Evolutionary conservation across 176 grass and related monocot species (phyloP), one percentile per base, ranked within the genome.

Genomic region (Oropetium thomaeum): DNA sequence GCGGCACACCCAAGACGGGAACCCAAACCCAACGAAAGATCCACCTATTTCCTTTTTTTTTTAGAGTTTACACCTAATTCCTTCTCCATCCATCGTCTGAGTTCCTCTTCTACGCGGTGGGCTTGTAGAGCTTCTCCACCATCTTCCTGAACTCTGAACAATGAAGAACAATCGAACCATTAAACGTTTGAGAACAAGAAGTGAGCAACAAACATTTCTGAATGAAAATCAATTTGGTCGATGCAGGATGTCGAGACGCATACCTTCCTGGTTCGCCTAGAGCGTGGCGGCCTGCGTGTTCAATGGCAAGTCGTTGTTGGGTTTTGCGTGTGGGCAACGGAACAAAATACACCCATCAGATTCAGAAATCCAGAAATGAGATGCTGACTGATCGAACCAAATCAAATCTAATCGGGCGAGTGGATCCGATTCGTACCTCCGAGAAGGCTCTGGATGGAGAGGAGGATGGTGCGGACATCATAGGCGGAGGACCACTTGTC

Each of bases 401-500:
- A n/a, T n/a, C n/a, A n/a, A n/a, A n/a, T n/a, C n/a, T n/a, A 5
- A 2, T 8, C 1, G 5, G 5, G 30, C 22, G 10, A 12, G 27
- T 11, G 10, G 53, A 10, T 8, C 7, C 4, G 29, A 2, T 3
- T 1, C 4, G 38, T 51, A 97, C 93, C 93, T 78, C 91, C 95
- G 53, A 98, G 76, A 27, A 98, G 89, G 71, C 91, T 94, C 82
- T 98, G 91, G 71, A 98, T 92, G 78, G 95, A 98, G 30, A 94
- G 86, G 57, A 97, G 91, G 76, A 93, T 90, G 77, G 95, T 98
- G 75, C 95, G 92, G 25, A 98, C 95, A 84, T 98, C 95, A 84
- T 98, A 98, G 16, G 95, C 91, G 45, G 91, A 94, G 48, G 95
- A 89, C 91, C 95, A 98, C 71, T 98, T 98, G 79, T 98, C 95